Conservation (phyloP, 1,139 yeast genomes). For the Lodderomyces margitis region DNA sequence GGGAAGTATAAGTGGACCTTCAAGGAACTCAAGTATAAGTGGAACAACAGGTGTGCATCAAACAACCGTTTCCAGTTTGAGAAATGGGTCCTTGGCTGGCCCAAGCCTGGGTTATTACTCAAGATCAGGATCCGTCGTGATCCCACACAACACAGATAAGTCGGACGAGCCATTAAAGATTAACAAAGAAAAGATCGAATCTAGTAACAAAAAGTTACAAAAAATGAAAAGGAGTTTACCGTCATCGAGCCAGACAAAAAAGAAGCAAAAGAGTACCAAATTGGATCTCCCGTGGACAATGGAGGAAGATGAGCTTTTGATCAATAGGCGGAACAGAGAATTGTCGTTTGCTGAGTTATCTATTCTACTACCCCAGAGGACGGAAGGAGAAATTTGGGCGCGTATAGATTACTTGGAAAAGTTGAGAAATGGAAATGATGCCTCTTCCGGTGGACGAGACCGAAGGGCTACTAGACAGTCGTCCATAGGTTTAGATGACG, state of each 20-base stretch:
- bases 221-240: slow-evolving; percentile 12
- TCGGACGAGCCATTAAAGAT: slow-evolving; percentile 24
- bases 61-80: slow-evolving; percentile 38
- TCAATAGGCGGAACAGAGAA: slow-evolving; percentile 56
- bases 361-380: slow-evolving; percentile 66
- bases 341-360: slow-evolving; percentile 73
- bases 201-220: slow-evolving; percentile 12
- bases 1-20: slow-evolving; percentile 43
- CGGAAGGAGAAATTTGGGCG: slow-evolving; percentile 71
- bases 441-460: slow-evolving; percentile 30
- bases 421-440: slow-evolving; percentile 43
- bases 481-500: slow-evolving; percentile 45
- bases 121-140: slow-evolving; percentile 47
- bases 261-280: slow-evolving; percentile 20
- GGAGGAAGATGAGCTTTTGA: slow-evolving; percentile 73
- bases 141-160: slow-evolving; percentile 36
- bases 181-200: slow-evolving; percentile 17
- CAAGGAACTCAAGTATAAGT: slow-evolving; percentile 41
- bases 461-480: slow-evolving; percentile 39
- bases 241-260: slow-evolving; percentile 1
- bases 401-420: slow-evolving; percentile 59
- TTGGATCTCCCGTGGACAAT: slow-evolving; percentile 50
- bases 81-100: slow-evolving; percentile 44
- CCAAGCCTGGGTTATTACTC: slow-evolving; percentile 36
- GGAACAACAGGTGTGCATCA: slow-evolving; percentile 34